Evolutionary conservation across 805 yeast genomes (phyloP), one percentile per base, ranked within the genome.

Genomic region (Candida bentonensis): DNA sequence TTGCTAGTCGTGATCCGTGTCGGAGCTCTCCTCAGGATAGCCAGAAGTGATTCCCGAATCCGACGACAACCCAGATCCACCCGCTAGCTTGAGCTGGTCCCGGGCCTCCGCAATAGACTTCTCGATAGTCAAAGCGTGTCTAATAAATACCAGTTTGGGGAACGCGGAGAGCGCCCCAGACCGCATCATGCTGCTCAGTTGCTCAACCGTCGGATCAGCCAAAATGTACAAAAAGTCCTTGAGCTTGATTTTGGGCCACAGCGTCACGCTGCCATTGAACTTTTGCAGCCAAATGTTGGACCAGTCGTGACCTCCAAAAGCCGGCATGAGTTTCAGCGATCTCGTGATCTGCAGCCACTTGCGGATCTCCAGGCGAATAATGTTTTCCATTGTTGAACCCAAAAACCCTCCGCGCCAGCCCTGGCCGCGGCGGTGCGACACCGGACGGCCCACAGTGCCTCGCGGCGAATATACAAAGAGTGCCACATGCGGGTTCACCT

Each of bases 371-470:
- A 82, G 66, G 54, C 80, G 79, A 51, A 81, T 68, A 48, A 79
- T 66, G 48, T 78, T 82, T 52, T 83, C 92, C 23, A 76, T 48
- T 1, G 87, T 85, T 13, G 87, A 73, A 2, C 81, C 78, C 23
- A 83, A 54, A 49, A 83, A 82, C 1, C 92, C 94, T 5, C 94
- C 94, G 51, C 94, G 64, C 51, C 82, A 70, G 1, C 79, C 74
- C 42, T 64, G 63, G 0, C 81, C 70, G 42, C 69, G 68, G 13
- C 73, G 62, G 46, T 78, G 66, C 1, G 81, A 70, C 21, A 83
- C 84, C 0, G 94, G 94, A 46, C 80, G 67, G 0, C 94, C 94
- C 15, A 82, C 82, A 2, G 84, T 77, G 1, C 94, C 94, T 51
- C 79, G 72, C 21, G 89, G 86, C 4, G 86, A 82, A 56, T 74